Conservation (phyloP, 257 asterid species). For the Rauvolfia tetraphylla region DNA sequence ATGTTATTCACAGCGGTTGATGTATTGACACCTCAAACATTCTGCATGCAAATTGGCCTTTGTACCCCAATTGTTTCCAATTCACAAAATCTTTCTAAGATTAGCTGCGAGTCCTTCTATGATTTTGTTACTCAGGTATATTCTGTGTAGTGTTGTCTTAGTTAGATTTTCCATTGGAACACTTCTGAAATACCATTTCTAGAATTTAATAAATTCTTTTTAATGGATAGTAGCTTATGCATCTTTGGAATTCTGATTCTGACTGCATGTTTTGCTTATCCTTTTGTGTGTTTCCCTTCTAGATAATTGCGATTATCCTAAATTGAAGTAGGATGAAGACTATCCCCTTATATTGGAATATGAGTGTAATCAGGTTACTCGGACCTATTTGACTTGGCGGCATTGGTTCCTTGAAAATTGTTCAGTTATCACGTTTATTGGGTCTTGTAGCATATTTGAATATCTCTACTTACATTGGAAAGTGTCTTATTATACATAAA, state of each 20-base stretch:
- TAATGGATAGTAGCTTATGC: neutral
- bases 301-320: too few relatives aligned
- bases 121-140: conserved; percentile 61
- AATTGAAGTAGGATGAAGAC: too few relatives aligned
- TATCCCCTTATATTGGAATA: neutral
- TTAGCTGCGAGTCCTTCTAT: conserved; percentile 65
- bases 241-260: too few relatives aligned
- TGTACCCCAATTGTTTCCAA: conserved; percentile 42
- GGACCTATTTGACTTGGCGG: neutral
- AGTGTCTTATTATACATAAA: neutral
- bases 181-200: neutral
- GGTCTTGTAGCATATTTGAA: neutral
- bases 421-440: neutral
- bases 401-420: too few relatives aligned
- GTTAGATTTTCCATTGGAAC: neutral
- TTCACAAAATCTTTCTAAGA: conserved; percentile 34
- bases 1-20: conserved; percentile 61
- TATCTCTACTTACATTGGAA: neutral
- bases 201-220: neutral
- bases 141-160: neutral
- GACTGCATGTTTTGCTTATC: too few relatives aligned
- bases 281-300: too few relatives aligned
- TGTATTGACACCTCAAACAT: conserved; percentile 40
- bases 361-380: neutral
- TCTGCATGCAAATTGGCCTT: conserved; percentile 61